phyloP scores from a whole-genome alignment of 805 yeast genomes.

The Candida lessepsii region DNA sequence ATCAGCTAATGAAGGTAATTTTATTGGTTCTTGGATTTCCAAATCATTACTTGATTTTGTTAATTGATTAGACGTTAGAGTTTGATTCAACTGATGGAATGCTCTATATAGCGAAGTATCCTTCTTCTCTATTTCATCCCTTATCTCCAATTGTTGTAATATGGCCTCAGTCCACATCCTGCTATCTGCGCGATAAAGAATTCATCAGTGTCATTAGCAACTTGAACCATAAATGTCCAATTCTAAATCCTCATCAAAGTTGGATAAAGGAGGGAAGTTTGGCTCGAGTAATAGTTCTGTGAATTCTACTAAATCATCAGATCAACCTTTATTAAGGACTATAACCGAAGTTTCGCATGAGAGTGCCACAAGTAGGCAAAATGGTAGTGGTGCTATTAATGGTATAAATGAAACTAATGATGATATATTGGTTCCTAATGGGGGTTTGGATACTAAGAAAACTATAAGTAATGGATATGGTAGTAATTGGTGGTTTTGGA shows the following conservation, averaged over 20 bases:
- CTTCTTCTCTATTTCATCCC: conserved; percentile 34
- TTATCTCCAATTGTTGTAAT: conserved; percentile 21
- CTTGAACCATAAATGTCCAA: not conserved
- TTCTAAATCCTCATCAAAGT: not conserved
- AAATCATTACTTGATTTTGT: conserved; percentile 5
- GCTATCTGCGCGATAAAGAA: conserved; percentile 3
- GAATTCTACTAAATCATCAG: not conserved
- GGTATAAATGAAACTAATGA: not conserved
- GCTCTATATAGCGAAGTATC: conserved; percentile 33
- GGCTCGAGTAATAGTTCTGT: conserved; percentile 1
- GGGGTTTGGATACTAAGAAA: no score
- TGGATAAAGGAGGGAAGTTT: not conserved
- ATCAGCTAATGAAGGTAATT: conserved; percentile 4
- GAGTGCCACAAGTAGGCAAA: conserved; percentile 2
- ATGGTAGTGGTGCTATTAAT: not conserved
- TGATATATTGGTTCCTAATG: no score
- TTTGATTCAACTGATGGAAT: conserved; percentile 27
- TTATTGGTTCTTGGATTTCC: conserved; percentile 1
- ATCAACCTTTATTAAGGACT: conserved; percentile 1
- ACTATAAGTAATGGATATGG: not conserved
- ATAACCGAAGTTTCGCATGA: conserved; percentile 8
- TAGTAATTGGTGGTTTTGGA: conserved; percentile 9
- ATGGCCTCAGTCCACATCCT: conserved; percentile 14
- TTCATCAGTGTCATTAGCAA: not conserved
- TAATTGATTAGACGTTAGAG: not conserved